Evolutionary conservation across 106 monocot genomes (phyloP), one percentile per base, ranked within the genome.

Genomic region (Gastrodia elata): DNA sequence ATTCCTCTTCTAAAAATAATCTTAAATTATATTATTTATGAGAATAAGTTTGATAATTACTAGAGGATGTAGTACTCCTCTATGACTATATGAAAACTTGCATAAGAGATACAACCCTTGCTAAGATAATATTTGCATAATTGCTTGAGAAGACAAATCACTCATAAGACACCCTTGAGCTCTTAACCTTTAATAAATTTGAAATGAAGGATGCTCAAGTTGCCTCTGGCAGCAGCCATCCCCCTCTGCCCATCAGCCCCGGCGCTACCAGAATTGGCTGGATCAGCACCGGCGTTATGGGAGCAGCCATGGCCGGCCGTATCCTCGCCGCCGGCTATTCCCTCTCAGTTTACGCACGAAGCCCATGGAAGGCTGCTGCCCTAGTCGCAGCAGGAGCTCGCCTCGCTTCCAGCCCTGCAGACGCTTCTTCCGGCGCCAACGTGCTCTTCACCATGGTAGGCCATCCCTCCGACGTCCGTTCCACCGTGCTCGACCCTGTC

Each of bases 361-460:
- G 46, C 34, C 74, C 82, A 11, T 72, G 77, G 65, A 77, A 77
- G 30, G 79, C 41, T 11, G 32, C 18, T 10, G 52, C 22, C n/a
- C 82, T 79, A 34, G 34, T 13, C 7, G 28, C 35, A 20, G 39
- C 56, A 33, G 85, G 81, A 52, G 85, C 85, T 56, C 18, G 28
- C 27, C 64, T 80, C 64, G 79, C 65, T 37, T 30, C 79, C 55
- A 70, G 77, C 65, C 77, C 86, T 30, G 68, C 73, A 40, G 86
- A 64, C 30, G 71, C 70, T 40, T 77, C 81, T 14, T 26, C 26
- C 43, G 58, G 61, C 70, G 52, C 76, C 73, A 69, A 82, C 77
- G 79, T 86, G 41, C 65, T 86, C 61, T 86, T 86, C 82, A 73
- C 75, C 61, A 82, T 82, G 76, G 59, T 86, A 10, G 15, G 30